Conservation (phyloP, 164 flowering plant genomes). For the Vitis labrusca region DNA sequence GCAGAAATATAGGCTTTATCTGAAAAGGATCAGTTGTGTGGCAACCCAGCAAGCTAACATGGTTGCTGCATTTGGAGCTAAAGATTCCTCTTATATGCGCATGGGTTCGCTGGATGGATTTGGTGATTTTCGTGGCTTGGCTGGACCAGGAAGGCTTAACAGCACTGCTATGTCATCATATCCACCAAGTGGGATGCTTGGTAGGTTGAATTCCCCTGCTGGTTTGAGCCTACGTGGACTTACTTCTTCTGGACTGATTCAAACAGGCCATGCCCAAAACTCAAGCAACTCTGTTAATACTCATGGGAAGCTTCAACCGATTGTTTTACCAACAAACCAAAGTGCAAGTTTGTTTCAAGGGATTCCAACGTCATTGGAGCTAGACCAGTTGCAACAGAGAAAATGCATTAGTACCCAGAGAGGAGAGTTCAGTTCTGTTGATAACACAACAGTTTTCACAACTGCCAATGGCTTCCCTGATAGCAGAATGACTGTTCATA, state of each 20-base stretch:
- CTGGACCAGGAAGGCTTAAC: slow-evolving; percentile 56
- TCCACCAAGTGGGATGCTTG: slow-evolving; percentile 50
- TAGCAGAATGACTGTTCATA: slow-evolving; percentile 11
- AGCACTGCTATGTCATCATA: slow-evolving; percentile 43
- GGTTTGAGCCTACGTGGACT: slow-evolving; percentile 48
- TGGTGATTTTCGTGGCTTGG: slow-evolving; percentile 50
- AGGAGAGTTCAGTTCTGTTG: slow-evolving; percentile 24
- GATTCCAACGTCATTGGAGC: slow-evolving; percentile 34
- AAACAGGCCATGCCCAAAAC: slow-evolving; percentile 41
- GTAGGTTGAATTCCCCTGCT: slow-evolving; percentile 59
- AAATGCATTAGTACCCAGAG: slow-evolving; percentile 14
- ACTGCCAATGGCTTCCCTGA: slow-evolving; percentile 24
- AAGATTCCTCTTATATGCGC: slow-evolving; percentile 54
- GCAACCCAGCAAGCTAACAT: slow-evolving; percentile 56
- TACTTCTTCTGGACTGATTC: slow-evolving; percentile 50
- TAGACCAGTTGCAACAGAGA: slow-evolving; percentile 31
- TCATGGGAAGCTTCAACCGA: slow-evolving; percentile 33
- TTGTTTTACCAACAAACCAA: slow-evolving; percentile 28
- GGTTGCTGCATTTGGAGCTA: slow-evolving; percentile 53
- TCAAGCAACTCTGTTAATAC: slow-evolving; percentile 28
- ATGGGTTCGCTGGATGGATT: slow-evolving; percentile 56
- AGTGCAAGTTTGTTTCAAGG: slow-evolving; percentile 37
- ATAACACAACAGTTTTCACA: slow-evolving; percentile 19
- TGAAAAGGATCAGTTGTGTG: slow-evolving; percentile 58
- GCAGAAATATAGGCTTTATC: slow-evolving; percentile 92